Evolutionary conservation across 108 stramenopile genomes (phyloP).

Genomic region (Aurantiochytrium sp.): DNA sequence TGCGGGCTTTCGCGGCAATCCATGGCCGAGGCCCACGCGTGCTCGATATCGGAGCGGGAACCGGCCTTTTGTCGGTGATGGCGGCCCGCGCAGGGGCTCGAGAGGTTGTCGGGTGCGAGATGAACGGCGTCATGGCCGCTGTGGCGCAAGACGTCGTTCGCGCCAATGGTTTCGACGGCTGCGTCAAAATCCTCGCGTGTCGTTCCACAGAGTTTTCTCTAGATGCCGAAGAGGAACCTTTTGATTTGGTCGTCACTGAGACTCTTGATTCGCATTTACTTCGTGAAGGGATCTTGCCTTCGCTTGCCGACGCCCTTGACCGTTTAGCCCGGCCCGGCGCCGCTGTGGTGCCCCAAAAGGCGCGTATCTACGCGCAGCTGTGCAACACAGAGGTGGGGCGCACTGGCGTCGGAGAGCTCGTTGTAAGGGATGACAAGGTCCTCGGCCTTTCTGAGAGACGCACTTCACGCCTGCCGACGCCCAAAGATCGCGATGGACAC

Average conservation of each 20-base stretch:
- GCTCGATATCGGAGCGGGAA: conserved; percentile 50
- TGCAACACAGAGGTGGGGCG: conserved; percentile 16
- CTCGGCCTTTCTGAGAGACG: conserved; percentile 2
- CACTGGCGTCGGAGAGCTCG: conserved; percentile 22
- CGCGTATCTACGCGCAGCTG: not conserved
- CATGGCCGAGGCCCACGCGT: conserved; percentile 35
- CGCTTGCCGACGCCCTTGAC: conserved; percentile 31
- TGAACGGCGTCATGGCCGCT: conserved; percentile 38
- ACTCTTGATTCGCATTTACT: conserved; percentile 46
- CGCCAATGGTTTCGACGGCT: conserved; percentile 20
- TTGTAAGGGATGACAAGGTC: conserved; percentile 3
- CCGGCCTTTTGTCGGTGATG: conserved; percentile 47
- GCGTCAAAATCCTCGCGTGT: conserved; percentile 15
- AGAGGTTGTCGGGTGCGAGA: conserved; percentile 41
- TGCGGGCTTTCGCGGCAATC: not conserved
- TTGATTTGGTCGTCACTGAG: conserved; percentile 43
- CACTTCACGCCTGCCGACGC: not conserved
- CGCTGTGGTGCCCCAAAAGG: not conserved
- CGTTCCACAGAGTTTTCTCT: conserved; percentile 34
- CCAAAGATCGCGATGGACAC: not conserved
- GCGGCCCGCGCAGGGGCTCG: conserved; percentile 35
- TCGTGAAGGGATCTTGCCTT: conserved; percentile 40
- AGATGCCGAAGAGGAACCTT: not conserved
- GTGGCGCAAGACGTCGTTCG: conserved; percentile 31
- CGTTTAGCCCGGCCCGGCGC: conserved; percentile 14